Base-by-base conservation (phyloP, 1,139 yeast species). In the Pichia kudriavzevii region DNA sequence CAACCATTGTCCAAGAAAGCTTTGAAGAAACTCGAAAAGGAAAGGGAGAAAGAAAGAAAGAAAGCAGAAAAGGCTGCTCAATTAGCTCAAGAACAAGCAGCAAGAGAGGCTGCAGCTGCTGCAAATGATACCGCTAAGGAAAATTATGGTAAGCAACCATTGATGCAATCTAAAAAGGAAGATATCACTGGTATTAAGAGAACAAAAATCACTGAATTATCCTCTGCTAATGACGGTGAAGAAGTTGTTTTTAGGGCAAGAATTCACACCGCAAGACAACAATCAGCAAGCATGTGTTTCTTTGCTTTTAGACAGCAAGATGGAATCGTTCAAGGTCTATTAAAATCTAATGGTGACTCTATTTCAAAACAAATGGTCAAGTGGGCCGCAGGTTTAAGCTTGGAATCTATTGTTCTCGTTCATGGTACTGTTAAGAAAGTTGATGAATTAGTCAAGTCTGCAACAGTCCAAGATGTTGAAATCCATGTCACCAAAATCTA, bases 1-100 rank as follows among this genome's bases (percentile, higher is more conserved):
- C 82, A 78, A 63, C 98, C 98, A 34, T 67, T 91, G 51, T 84
- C 96, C 43, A 91, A 91, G 64, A 91, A 87, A 60, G 98, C 95
- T 2, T 68, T 91, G 52, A 91, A 91, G 71, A 91, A 91, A 66
- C 73, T 91, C 44, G 94, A 84, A 59, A 91, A 91, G 59, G 96
- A 88, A 60, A 75, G 75, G 53, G 95, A 85, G 62, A 91, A 91
- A 69, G 94, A 83, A 47, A 78, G 73, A 53, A 87, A 87, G 72
- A 88, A 88, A 67, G 93, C 88, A 26, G 96, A 85, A 61, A 80
- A 82, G 55, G 96, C 91, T 41, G 94, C 81, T 29, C 87, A 84
- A 61, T 66, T 83, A 45, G 95, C 93, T 31, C 75, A 78, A 49
- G 95, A 84, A 59, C 78, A 78, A 61, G 88, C 87, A 36, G 95